These are phyloP conservation scores for Rhinocladiella similis DNA, from an alignment of 2,329 filamentous ascomycete genomes.

Conservation along the genomic window DNA sequence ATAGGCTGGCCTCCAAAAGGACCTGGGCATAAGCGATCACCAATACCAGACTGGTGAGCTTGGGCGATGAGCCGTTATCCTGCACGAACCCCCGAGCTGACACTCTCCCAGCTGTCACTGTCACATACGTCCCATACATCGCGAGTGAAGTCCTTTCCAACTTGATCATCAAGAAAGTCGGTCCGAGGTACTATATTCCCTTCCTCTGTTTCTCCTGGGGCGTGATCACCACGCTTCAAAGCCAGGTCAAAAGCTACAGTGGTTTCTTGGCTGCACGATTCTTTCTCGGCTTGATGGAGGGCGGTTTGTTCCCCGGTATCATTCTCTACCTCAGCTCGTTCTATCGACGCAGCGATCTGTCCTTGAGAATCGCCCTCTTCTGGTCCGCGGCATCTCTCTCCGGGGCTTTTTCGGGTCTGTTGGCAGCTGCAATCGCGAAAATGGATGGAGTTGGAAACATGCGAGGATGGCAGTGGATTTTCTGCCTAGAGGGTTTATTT, in stretches of 20 bases:
- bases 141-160: slow-evolving; percentile 33
- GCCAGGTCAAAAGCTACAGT: slow-evolving; percentile 52
- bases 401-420: slow-evolving; percentile 59
- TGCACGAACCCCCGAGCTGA: slow-evolving; percentile 25
- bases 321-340: slow-evolving; percentile 66
- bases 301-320: slow-evolving; percentile 67
- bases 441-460: slow-evolving; percentile 59
- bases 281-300: slow-evolving; percentile 63
- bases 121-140: too few species aligned
- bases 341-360: slow-evolving; percentile 61
- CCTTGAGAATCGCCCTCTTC: slow-evolving; percentile 65
- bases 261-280: slow-evolving; percentile 63
- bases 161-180: slow-evolving; percentile 33
- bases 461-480: slow-evolving; percentile 49
- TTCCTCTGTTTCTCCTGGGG: slow-evolving; percentile 35
- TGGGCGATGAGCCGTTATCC: slow-evolving; percentile 40
- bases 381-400: slow-evolving; percentile 67
- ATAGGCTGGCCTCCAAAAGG: slow-evolving; percentile 29
- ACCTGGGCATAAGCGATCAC: slow-evolving; percentile 28
- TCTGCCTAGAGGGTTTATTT: slow-evolving; percentile 60
- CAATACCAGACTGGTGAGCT: slow-evolving; percentile 5
- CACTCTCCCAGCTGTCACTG: too few species aligned
- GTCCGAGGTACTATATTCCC: slow-evolving; percentile 34
- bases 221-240: slow-evolving; percentile 31
- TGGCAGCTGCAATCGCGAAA: slow-evolving; percentile 45